phyloP scores from a whole-genome alignment of 345 rosid species.

The Murraya koenigii region DNA sequence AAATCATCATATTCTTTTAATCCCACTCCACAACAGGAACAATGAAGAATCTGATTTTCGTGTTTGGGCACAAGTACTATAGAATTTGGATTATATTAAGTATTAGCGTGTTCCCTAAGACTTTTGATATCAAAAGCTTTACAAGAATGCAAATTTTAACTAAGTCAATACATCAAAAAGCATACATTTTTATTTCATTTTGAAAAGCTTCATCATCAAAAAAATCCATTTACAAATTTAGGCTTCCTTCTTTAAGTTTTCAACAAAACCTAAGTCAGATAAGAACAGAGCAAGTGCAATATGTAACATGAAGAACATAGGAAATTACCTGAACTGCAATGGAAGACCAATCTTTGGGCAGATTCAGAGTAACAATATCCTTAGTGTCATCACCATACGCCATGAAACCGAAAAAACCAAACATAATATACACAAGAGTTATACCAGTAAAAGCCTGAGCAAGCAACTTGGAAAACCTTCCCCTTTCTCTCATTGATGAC shows the following conservation, averaged over 20 bases:
- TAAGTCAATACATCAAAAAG: neutral
- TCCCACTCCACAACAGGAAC: neutral
- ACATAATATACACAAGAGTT: constrained; percentile 56
- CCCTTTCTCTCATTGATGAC: constrained; percentile 71
- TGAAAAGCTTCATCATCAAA: neutral
- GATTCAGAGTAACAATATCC: constrained; percentile 79
- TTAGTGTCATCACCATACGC: constrained; percentile 82
- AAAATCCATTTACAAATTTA: neutral
- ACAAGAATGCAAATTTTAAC: neutral
- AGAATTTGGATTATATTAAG: neutral
- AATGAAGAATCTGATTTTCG: neutral
- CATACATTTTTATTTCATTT: neutral
- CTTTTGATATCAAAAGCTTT: neutral
- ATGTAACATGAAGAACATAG: neutral
- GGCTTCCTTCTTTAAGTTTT: neutral
- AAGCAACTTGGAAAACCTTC: constrained; percentile 55
- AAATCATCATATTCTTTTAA: neutral
- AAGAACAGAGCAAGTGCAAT: neutral
- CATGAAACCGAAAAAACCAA: constrained; percentile 84
- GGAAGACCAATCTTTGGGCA: constrained; percentile 75
- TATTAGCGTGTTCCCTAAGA: neutral
- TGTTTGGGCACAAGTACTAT: neutral
- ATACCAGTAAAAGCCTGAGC: constrained; percentile 64
- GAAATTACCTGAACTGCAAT: constrained; percentile 65
- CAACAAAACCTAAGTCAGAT: neutral